A percentile compares a stretch with the other conserved stretches of the same genome.
phyloP scores from a whole-genome alignment of 345 rosid species.

The Aquilaria malaccensis region DNA sequence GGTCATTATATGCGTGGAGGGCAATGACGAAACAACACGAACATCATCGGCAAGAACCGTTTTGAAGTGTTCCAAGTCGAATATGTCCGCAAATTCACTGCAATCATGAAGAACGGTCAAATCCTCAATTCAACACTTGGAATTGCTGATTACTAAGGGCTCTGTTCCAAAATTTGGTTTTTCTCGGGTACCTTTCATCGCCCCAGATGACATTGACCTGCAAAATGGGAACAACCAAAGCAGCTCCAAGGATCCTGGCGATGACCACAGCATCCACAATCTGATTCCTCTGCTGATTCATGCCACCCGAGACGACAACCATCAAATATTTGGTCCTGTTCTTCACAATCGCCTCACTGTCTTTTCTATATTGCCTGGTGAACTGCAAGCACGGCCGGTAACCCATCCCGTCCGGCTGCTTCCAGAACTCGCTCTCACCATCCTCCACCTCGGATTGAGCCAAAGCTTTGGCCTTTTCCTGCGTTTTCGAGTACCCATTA shows the following conservation, averaged over 20 bases:
- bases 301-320: constrained; percentile 91
- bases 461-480: constrained; percentile 7
- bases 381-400: constrained; percentile 70
- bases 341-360: constrained; percentile 30
- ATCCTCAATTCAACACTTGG: neutral
- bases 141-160: neutral
- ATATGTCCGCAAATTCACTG: constrained; percentile 96
- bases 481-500: neutral
- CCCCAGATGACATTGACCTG: constrained; percentile 98
- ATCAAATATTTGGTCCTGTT: constrained; percentile 59
- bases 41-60: constrained; percentile 68
- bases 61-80: constrained; percentile 89
- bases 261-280: constrained; percentile 97
- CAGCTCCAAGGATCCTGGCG: constrained; percentile 92
- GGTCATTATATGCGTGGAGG: constrained; percentile 73
- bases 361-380: constrained; percentile 44
- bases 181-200: constrained; percentile 73
- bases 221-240: constrained; percentile 85
- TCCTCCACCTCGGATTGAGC: constrained; percentile 13
- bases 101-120: constrained; percentile 18
- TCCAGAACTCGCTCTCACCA: constrained; percentile 61
- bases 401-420: constrained; percentile 92
- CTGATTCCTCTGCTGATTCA: constrained; percentile 99
- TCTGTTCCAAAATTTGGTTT: neutral
- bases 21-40: constrained; percentile 75